phyloP scores from a whole-genome alignment of 2,329 filamentous ascomycete genomes.

The Ophioceras dolichostomum region DNA sequence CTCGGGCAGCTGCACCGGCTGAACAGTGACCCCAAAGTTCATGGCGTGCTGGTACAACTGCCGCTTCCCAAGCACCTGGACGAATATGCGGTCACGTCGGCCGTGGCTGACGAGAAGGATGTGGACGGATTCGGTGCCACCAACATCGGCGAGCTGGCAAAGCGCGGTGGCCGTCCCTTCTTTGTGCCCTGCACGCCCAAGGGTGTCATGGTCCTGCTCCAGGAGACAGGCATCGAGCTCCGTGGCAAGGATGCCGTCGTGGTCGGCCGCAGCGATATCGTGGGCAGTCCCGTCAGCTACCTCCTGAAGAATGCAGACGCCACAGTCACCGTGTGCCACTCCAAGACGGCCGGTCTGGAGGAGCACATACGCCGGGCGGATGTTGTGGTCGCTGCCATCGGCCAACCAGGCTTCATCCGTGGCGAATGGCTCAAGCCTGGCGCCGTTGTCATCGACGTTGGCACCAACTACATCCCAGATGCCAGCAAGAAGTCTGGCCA shows the following conservation, averaged over 20 bases:
- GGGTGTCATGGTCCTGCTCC: constrained; percentile 86
- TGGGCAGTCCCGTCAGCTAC: constrained; percentile 93
- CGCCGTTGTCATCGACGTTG: constrained; percentile 93
- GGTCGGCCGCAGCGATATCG: constrained; percentile 89
- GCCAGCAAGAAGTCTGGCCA: constrained; percentile 83
- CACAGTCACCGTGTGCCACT: constrained; percentile 94
- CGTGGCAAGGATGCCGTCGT: constrained; percentile 91
- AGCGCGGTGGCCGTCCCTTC: constrained; percentile 77
- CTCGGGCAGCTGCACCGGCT: constrained; percentile 68
- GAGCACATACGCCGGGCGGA: constrained; percentile 73
- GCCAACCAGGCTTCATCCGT: constrained; percentile 75
- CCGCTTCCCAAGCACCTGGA: constrained; percentile 82
- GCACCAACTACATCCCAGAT: constrained; percentile 91
- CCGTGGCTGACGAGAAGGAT: constrained; percentile 88
- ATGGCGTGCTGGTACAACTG: constrained; percentile 89
- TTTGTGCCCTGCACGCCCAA: constrained; percentile 96
- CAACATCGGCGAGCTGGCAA: constrained; percentile 95
- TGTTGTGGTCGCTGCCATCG: constrained; percentile 85
- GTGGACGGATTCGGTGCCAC: constrained; percentile 90
- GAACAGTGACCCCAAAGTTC: constrained; percentile 77
- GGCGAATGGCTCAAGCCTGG: constrained; percentile 93
- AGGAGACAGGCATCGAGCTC: constrained; percentile 72
- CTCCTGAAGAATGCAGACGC: constrained; percentile 91
- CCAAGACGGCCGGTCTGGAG: constrained; percentile 63
- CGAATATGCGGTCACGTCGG: constrained; percentile 81